Base-by-base conservation (phyloP, 2,329 filamentous ascomycete genomes). In the Byssochlamys sp. region DNA sequence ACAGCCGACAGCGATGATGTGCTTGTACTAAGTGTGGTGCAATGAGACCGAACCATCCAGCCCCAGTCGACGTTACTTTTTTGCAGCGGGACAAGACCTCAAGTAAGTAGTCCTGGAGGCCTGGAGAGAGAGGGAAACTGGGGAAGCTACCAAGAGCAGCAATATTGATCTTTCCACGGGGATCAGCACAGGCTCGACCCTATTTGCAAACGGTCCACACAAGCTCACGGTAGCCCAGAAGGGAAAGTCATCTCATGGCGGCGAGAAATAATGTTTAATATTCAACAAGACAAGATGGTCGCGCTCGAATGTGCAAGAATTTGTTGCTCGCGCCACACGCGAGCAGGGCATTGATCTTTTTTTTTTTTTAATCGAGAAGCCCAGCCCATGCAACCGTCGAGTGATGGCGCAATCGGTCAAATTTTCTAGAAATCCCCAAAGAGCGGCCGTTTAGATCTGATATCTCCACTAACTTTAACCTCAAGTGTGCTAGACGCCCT, bases 11-110 rank as follows among this genome's bases (percentile, higher is more conserved):
- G 31, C 33, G 53, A 55, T 55, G 53, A 55, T 55, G 53, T 55
- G 53, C 53, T 55, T 29, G 12, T 4, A n/a, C 53, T 45, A 45
- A 55, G 24, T 12, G 53, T 55, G 53, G 39, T 48, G 53, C 53
- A 55, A 55, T 51, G 49, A 39, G 39, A 25, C 49, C 27, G 58
- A 52, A 49, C 51, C 45, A 19, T n/a, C 39, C 39, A 45, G 39
- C 39, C 39, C 39, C 39, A 45, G n/a, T 14, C 5, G 39, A 9
- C 9, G 19, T 45, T 45, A 45, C 39, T 45, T 9, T 45, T 45
- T 31, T 31, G 19, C 29, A 31, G 29, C 29, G 11, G 29, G 11
- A 31, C 28, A 29, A 5, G 29, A 31, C 29, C 29, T 2, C 29
- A 10, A 19, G 29, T 10, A 10, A 31, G 7, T 10, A 10, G 28